Base-by-base conservation (phyloP, 2,329 filamentous ascomycete genomes). In the Penicillium sp. region DNA sequence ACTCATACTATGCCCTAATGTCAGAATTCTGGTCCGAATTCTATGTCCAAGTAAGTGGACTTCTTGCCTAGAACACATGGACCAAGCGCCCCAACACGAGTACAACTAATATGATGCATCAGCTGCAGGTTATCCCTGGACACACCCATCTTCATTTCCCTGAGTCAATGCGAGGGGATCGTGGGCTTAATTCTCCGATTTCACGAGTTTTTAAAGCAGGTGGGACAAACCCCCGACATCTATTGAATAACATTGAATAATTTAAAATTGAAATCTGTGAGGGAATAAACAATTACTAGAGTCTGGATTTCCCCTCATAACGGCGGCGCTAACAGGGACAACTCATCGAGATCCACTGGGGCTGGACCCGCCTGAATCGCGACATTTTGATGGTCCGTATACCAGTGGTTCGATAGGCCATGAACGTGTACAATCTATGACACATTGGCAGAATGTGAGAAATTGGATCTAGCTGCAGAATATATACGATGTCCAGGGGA, bases 91-190 rank as follows among this genome's bases (percentile, higher is more conserved):
- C n/a, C 3, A 23, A 50, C 53, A 50, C 54, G 55, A 56, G 56
- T 27, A 19, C 23, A 16, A 14, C 44, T 25, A 39, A 42, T 50
- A 8, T 62, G 62, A 65, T 50, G 48, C 47, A 55, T 62, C 63
- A 55, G 19, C 50, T 63, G 54, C 55, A 51, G 47, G 25, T 27
- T 31, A 53, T 33, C 59, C 62, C 61, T 54, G 23, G 5, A 39
- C 35, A 29, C n/a, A 23, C 37, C 14, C 42, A 62, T 62, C 50
- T 7, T 60, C 51, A 65, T 64, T 53, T 57, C n/a, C 45, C 43
- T 55, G 51, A 60, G 57, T 65, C 63, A 60, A 65, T 54, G 63
- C 54, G 59, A 65, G 62, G 62, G 50, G 56, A 56, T 65, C 62
- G 59, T 66, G 64, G 54, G 37, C 9, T 19, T 37, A 64, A 65